phyloP scores from a whole-genome alignment of 306 rosid genomes.

The Cicer pinnatifidum region DNA sequence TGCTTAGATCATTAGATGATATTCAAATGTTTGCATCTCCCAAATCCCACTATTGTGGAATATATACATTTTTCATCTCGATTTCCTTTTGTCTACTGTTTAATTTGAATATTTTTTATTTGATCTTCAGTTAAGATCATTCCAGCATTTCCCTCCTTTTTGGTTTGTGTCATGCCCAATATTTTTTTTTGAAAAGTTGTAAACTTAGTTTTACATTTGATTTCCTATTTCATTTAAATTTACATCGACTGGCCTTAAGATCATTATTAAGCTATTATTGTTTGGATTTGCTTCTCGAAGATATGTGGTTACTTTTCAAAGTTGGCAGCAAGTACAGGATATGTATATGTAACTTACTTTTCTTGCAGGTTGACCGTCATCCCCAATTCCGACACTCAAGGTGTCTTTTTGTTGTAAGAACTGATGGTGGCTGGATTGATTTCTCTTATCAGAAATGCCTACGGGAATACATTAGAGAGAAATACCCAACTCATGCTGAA shows the following conservation, averaged over 20 bases:
- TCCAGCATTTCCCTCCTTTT: background rate
- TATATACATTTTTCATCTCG: background rate
- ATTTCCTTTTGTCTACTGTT: conserved; percentile 1
- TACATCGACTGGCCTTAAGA: background rate
- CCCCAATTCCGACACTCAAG: conserved; percentile 73
- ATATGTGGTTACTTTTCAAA: conserved; percentile 12
- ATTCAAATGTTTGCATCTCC: background rate
- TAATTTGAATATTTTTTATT: conserved; percentile 18
- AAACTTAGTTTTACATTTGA: conserved; percentile 2
- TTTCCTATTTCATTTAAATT: conserved; percentile 17
- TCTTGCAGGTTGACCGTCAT: conserved; percentile 87
- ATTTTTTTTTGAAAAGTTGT: background rate
- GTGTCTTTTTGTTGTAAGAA: conserved; percentile 89
- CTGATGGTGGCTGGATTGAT: conserved; percentile 87
- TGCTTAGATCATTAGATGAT: conserved; percentile 22
- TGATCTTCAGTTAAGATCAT: conserved; percentile 2
- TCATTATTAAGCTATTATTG: background rate
- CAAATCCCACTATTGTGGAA: conserved; percentile 20
- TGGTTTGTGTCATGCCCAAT: background rate
- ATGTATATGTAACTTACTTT: conserved; percentile 43
- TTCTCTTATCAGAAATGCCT: conserved; percentile 92
- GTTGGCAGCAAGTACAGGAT: conserved; percentile 23
- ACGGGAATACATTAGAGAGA: conserved; percentile 69
- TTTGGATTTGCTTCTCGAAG: conserved; percentile 37
- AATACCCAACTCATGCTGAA: conserved; percentile 79